Percentiles rank a stretch among this genome's conserved stretches.
phyloP scores from a whole-genome alignment of 2,329 filamentous ascomycete genomes.

The Xylariales sp. region DNA sequence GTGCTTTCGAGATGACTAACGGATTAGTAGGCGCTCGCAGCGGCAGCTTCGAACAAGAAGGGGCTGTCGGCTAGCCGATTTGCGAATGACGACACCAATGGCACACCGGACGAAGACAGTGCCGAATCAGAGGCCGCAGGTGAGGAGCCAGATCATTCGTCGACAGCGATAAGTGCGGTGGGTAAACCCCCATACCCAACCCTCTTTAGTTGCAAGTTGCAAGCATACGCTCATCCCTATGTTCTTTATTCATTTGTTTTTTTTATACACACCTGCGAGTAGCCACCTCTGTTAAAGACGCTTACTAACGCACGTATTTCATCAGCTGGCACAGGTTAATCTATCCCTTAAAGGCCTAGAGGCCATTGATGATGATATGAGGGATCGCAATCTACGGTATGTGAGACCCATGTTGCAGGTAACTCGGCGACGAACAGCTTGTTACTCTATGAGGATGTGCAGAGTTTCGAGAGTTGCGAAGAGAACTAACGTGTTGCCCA shows the following conservation, averaged over 20 bases:
- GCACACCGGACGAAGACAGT: slow-evolving; percentile 51
- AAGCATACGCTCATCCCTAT: slow-evolving; percentile 42
- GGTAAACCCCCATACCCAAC: slow-evolving; percentile 60
- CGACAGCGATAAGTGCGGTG: slow-evolving; percentile 75
- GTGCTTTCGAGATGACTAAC: slow-evolving; percentile 33
- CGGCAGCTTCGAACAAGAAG: slow-evolving; percentile 56
- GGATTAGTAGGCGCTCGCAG: slow-evolving; percentile 57
- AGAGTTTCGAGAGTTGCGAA: neutral
- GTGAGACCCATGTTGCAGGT: slow-evolving; percentile 23
- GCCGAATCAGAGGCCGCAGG: slow-evolving; percentile 60
- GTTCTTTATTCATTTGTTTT: neutral
- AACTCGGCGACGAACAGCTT: neutral
- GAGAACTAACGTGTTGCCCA: slow-evolving; percentile 34
- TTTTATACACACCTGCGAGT: neutral
- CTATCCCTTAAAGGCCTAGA: slow-evolving; percentile 62
- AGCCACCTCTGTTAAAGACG: slow-evolving; percentile 23
- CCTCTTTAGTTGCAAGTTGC: slow-evolving; percentile 49
- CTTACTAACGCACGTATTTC: slow-evolving; percentile 37
- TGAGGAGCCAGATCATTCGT: slow-evolving; percentile 73
- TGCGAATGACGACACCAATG: slow-evolving; percentile 55
- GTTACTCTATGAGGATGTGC: neutral
- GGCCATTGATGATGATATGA: slow-evolving; percentile 67
- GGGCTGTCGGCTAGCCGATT: slow-evolving; percentile 67
- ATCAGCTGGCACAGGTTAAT: slow-evolving; percentile 59
- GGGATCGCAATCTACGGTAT: slow-evolving; percentile 63